These are phyloP conservation scores for Zygosaccharomyces bailii DNA, from an alignment of 805 yeast genomes.

Conservation along the genomic window DNA sequence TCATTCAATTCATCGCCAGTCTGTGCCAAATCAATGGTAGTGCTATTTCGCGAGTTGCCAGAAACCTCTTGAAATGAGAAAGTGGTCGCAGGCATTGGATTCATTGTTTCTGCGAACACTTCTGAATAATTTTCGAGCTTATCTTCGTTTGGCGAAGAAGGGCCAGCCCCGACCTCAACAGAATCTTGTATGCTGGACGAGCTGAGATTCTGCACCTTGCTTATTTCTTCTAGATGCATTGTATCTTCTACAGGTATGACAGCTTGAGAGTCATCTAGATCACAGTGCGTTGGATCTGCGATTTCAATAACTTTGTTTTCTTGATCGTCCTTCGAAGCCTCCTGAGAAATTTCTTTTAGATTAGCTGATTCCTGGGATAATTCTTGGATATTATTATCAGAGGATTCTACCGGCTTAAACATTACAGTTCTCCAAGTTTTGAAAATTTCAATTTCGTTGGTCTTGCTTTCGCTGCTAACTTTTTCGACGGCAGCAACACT, in stretches of 20 bases:
- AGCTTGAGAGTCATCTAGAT: not conserved
- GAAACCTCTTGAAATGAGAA: not conserved
- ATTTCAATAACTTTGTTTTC: not conserved
- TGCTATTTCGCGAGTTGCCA: not conserved
- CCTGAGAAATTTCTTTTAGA: too few relatives aligned
- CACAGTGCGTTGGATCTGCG: constrained; percentile 1
- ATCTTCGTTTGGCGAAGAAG: not conserved
- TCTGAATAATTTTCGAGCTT: not conserved
- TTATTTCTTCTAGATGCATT: too few relatives aligned
- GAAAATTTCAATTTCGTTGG: constrained; percentile 24
- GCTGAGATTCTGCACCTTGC: not conserved
- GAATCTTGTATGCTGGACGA: not conserved
- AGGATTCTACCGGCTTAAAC: not conserved
- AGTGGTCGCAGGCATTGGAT: not conserved
- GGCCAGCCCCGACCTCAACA: not conserved
- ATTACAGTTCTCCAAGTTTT: constrained; percentile 24
- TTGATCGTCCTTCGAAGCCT: not conserved
- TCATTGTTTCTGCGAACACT: not conserved
- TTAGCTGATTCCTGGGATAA: not conserved
- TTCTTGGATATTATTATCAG: not conserved
- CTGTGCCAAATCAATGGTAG: not conserved
- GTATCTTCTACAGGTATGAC: constrained; percentile 3
- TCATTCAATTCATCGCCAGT: not conserved
- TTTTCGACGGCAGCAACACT: constrained; percentile 43
- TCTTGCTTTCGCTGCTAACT: constrained; percentile 21